phyloP scores from a whole-genome alignment of 2,329 filamentous ascomycete species.

The Trichophyton schoenleinii region DNA sequence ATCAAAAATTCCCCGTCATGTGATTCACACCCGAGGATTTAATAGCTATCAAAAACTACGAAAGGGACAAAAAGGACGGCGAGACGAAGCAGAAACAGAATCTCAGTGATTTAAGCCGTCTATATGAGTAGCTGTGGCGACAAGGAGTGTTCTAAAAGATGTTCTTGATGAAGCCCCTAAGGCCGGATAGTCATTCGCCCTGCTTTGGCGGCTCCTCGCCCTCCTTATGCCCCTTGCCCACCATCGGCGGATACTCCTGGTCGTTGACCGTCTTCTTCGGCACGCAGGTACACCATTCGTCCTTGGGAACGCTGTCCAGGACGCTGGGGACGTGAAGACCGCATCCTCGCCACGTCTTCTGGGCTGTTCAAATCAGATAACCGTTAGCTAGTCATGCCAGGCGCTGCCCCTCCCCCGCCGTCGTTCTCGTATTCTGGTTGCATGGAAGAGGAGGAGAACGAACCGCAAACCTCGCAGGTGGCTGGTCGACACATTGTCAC shows the following conservation, averaged over 20 bases:
- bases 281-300: conserved; percentile 44
- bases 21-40: neutral
- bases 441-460: neutral
- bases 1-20: neutral
- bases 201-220: conserved; percentile 5
- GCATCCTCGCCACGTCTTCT: conserved; percentile 43
- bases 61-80: neutral
- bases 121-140: neutral
- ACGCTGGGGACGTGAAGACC: conserved; percentile 40
- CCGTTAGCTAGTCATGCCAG: neutral
- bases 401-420: neutral
- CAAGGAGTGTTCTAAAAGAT: neutral
- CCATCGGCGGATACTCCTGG: conserved; percentile 44
- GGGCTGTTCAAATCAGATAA: conserved; percentile 16
- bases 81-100: too few species aligned
- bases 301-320: conserved; percentile 39
- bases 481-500: conserved; percentile 13
- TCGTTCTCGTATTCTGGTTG: neutral
- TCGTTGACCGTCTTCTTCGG: conserved; percentile 42
- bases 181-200: neutral
- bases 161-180: neutral
- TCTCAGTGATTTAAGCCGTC: neutral
- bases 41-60: neutral
- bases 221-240: conserved; percentile 17
- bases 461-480: conserved; percentile 11